phyloP scores from a whole-genome alignment of 371 early-diverging fungal species.

The Capniomyces stellatus region DNA sequence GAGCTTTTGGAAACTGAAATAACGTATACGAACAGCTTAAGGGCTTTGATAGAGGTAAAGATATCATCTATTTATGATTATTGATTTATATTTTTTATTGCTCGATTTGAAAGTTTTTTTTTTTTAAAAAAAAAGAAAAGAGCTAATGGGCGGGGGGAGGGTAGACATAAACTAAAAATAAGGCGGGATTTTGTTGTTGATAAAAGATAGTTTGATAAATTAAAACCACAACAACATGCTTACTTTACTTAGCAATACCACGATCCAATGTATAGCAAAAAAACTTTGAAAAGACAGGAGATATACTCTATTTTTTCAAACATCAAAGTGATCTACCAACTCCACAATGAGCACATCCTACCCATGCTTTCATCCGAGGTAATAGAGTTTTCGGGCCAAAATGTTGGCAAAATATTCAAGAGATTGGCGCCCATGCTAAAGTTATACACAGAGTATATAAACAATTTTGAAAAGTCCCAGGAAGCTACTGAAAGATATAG shows the following conservation, averaged over 20 bases:
- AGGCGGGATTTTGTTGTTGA: too few species aligned
- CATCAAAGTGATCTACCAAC: conserved; percentile 38
- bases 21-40: conserved; percentile 52
- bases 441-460: conserved; percentile 3
- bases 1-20: conserved; percentile 62
- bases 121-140: too few species aligned
- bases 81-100: neutral
- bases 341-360: conserved; percentile 43
- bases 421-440: conserved; percentile 1
- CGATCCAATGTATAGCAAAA: conserved; percentile 18
- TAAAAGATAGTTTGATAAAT: too few species aligned
- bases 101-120: too few species aligned
- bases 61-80: neutral
- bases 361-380: conserved; percentile 18
- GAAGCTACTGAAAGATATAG: conserved; percentile 22
- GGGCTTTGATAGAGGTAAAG: conserved; percentile 32
- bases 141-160: too few species aligned
- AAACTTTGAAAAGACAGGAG: conserved; percentile 26
- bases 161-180: too few species aligned
- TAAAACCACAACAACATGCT: too few species aligned
- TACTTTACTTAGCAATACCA: conserved; percentile 28
- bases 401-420: neutral
- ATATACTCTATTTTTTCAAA: conserved; percentile 43
- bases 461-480: conserved; percentile 7
- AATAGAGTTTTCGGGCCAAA: neutral